A percentile compares a stretch with the other conserved stretches of the same genome.
phyloP scores from a whole-genome alignment of 345 rosid genomes.

The Eucalyptus shirleyi region DNA sequence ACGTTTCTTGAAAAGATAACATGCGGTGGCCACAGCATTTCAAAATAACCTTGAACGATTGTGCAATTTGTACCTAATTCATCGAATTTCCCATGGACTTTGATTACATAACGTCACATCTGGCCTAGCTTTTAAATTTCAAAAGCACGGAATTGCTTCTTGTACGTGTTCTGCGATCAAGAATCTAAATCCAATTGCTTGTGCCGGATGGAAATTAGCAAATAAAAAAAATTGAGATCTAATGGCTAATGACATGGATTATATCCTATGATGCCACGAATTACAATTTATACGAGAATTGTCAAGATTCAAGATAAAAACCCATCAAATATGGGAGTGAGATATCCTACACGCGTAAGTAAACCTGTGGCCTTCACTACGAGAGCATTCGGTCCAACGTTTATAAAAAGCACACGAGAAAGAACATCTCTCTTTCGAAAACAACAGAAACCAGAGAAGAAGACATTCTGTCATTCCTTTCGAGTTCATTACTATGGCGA shows the following conservation, averaged over 20 bases:
- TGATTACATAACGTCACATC: no score
- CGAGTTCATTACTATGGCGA: not conserved
- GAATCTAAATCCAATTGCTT: no score
- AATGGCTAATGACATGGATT: no score
- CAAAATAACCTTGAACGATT: no score
- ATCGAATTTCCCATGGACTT: no score
- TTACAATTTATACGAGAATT: not conserved
- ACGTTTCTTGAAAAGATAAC: not conserved
- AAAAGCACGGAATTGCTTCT: no score
- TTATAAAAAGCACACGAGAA: not conserved
- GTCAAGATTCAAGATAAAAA: not conserved
- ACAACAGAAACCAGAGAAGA: not conserved
- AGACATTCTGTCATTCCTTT: no score
- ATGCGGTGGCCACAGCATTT: not conserved
- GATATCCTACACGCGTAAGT: not conserved
- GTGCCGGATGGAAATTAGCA: no score
- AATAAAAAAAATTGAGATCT: no score
- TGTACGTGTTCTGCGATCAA: no score
- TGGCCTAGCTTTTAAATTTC: no score
- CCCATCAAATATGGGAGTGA: not conserved
- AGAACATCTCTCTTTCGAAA: not conserved
- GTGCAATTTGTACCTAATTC: no score
- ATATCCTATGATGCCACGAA: not conserved
- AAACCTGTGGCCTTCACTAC: not conserved
- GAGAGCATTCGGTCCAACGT: not conserved